These are phyloP conservation scores for Pythium angustatum DNA, from an alignment of 352 stramenopile genomes.

Conservation along the genomic window DNA sequence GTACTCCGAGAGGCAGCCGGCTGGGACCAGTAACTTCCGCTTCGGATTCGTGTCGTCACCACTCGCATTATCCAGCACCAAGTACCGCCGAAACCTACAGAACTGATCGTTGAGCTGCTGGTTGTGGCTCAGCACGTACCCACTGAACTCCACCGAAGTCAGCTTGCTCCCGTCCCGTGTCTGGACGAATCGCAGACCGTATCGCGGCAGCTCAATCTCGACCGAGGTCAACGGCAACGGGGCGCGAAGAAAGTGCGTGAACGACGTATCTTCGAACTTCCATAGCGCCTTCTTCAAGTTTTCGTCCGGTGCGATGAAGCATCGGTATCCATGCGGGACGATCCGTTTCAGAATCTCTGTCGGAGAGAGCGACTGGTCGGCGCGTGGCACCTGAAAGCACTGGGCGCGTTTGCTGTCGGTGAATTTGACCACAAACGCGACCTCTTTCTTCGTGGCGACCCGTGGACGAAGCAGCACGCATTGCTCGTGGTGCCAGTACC, in stretches of 20 bases:
- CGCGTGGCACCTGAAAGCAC: conserved; percentile 15
- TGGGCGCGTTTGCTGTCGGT: conserved; percentile 9
- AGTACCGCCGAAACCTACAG: conserved; percentile 39
- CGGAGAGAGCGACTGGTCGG: conserved; percentile 3
- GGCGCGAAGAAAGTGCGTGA: conserved; percentile 34
- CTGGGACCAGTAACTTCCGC: background rate
- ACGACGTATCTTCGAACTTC: conserved; percentile 48
- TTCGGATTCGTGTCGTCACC: background rate
- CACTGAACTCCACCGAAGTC: conserved; percentile 37
- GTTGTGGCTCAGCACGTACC: conserved; percentile 34
- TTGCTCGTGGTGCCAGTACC: conserved; percentile 45
- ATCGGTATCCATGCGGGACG: background rate
- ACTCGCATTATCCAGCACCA: conserved; percentile 19
- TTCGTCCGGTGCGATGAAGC: conserved; percentile 18
- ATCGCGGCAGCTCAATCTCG: conserved; percentile 47
- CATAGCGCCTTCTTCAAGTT: background rate
- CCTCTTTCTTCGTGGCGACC: conserved; percentile 7
- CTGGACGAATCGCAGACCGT: conserved; percentile 41
- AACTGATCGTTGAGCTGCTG: conserved; percentile 50
- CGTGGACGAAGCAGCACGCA: conserved; percentile 45
- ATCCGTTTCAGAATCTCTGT: background rate
- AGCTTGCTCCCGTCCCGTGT: conserved; percentile 7
- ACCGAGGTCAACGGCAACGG: conserved; percentile 17
- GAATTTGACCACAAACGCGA: conserved; percentile 34
- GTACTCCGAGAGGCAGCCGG: conserved; percentile 1